A percentile compares a stretch with the other conserved stretches of the same genome.
These are phyloP conservation scores for Neonectria magnoliae DNA, from an alignment of 2,329 filamentous ascomycete species.

Conservation along the genomic window DNA sequence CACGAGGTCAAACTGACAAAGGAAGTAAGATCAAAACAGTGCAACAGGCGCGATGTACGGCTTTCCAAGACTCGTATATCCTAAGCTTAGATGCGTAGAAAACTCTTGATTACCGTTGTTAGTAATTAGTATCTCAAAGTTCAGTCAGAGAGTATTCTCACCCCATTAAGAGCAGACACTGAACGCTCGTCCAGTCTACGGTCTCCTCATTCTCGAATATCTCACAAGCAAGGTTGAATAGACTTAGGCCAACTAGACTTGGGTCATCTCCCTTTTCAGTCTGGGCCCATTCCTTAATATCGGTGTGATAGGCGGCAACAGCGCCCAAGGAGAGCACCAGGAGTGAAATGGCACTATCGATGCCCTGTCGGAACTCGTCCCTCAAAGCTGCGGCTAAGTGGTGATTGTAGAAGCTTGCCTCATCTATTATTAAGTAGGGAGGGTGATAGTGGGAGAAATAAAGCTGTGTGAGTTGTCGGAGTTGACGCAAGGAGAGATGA, in stretches of 20 bases:
- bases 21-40: slow-evolving; percentile 24
- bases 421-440: slow-evolving; percentile 23
- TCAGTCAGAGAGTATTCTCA: neutral
- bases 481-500: slow-evolving; percentile 17
- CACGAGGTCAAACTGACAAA: neutral
- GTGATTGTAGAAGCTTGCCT: slow-evolving; percentile 19
- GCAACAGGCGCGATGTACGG: slow-evolving; percentile 25
- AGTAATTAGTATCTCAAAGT: neutral
- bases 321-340: slow-evolving; percentile 19
- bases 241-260: neutral
- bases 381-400: neutral
- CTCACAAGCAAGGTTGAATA: slow-evolving; percentile 24
- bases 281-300: slow-evolving; percentile 12
- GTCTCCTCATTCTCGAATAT: slow-evolving; percentile 20
- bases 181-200: slow-evolving; percentile 23
- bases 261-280: slow-evolving; percentile 5
- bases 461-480: slow-evolving; percentile 14
- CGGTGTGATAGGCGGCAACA: slow-evolving; percentile 17
- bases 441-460: slow-evolving; percentile 31
- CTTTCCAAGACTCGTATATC: slow-evolving; percentile 26
- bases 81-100: slow-evolving; percentile 28
- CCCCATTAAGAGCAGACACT: slow-evolving; percentile 30
- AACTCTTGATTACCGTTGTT: neutral
- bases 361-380: slow-evolving; percentile 9
- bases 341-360: slow-evolving; percentile 14